phyloP scores from a whole-genome alignment of 257 asterid species.

The Primulina huaijiensis region DNA sequence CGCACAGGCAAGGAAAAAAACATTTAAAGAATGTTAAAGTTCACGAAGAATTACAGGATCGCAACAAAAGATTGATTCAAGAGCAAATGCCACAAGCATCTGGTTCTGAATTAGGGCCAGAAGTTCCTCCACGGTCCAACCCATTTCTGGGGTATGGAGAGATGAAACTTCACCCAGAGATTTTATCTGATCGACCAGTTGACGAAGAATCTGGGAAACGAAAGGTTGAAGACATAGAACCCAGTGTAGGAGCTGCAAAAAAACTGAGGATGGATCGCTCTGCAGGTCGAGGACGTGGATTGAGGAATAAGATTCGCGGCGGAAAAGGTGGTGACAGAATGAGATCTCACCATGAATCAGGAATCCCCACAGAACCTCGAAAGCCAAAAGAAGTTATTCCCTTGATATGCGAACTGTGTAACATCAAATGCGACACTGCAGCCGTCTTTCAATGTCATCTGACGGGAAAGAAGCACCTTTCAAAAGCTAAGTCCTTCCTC shows the following conservation, averaged over 20 bases:
- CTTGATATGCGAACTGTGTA: slow-evolving; percentile 58
- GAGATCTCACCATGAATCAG: slow-evolving; percentile 33
- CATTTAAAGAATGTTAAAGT: slow-evolving; percentile 54
- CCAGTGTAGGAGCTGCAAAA: slow-evolving; percentile 27
- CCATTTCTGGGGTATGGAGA: slow-evolving; percentile 24
- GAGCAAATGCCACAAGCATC: slow-evolving; percentile 29
- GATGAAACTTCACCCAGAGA: slow-evolving; percentile 28
- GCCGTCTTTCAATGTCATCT: slow-evolving; percentile 57
- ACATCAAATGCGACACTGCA: slow-evolving; percentile 50
- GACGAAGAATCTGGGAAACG: slow-evolving; percentile 36
- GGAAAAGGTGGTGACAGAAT: slow-evolving; percentile 34
- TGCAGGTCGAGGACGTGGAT: slow-evolving; percentile 35
- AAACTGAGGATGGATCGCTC: slow-evolving; percentile 17
- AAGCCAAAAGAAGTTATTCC: slow-evolving; percentile 52
- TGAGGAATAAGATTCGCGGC: slow-evolving; percentile 43
- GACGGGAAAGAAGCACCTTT: slow-evolving; percentile 60
- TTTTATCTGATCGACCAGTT: slow-evolving; percentile 29
- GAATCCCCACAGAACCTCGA: slow-evolving; percentile 32
- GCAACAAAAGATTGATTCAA: slow-evolving; percentile 27
- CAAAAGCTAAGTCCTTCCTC: slow-evolving; percentile 51
- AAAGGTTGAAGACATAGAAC: slow-evolving; percentile 31
- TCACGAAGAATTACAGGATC: slow-evolving; percentile 39
- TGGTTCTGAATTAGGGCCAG: slow-evolving; percentile 28
- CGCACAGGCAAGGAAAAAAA: slow-evolving; percentile 55
- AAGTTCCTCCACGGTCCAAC: slow-evolving; percentile 30